Percentiles rank a stretch among this genome's conserved stretches.
These are phyloP conservation scores for Stentor coeruleus DNA, from an alignment of 73 alveolate genomes.

Conservation along the genomic window DNA sequence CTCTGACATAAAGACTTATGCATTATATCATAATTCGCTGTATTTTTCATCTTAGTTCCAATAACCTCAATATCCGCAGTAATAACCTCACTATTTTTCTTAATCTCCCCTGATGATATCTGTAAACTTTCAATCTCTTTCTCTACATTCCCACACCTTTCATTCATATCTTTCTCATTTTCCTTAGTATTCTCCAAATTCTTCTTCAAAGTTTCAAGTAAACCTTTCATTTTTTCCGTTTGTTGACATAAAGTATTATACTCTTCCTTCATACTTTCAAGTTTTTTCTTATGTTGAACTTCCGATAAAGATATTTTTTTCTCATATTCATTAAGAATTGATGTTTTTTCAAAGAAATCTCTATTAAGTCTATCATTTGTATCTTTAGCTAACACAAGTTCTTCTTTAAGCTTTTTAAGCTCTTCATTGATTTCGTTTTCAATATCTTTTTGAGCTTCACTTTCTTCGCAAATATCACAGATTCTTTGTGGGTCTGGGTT, in stretches of 20 bases:
- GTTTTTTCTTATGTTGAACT: neutral
- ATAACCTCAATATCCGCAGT: neutral
- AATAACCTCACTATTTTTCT: neutral
- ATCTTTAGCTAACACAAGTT: neutral
- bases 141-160: neutral
- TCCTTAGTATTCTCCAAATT: neutral
- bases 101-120: neutral
- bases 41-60: neutral
- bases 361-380: slow-evolving; percentile 6
- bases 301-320: neutral
- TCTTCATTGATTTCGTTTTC: neutral
- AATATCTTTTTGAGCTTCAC: slow-evolving; percentile 4
- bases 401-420: neutral
- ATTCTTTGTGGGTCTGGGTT: slow-evolving; percentile 20
- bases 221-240: neutral
- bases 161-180: neutral
- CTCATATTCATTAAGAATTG: neutral
- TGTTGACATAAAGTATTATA: too few species aligned
- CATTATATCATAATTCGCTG: neutral
- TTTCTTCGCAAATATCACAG: slow-evolving; percentile 19
- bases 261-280: neutral
- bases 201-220: neutral
- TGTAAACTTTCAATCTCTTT: neutral
- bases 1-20: neutral
- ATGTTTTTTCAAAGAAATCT: neutral